Conservation (phyloP, 1,284 basidiomycete species). For the Irpex lacteus region DNA sequence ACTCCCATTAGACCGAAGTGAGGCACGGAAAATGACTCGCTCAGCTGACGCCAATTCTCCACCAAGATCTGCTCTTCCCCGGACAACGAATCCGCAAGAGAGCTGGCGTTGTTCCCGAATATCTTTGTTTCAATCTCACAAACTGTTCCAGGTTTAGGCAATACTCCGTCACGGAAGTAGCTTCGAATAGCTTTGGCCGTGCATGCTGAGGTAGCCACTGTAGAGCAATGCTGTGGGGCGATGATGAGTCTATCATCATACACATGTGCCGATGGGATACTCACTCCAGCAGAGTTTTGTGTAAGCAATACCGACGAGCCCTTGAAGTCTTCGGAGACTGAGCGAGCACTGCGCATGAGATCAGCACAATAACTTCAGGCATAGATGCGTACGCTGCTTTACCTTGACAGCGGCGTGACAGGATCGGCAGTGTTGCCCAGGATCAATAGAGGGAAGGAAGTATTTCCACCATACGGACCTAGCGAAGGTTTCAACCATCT, state of each 20-base stretch:
- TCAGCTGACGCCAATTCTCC: background rate
- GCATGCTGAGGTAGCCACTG: constrained; percentile 8
- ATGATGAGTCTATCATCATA: too few relatives aligned
- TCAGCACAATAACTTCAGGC: background rate
- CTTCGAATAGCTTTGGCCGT: constrained; percentile 10
- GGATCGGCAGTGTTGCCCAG: constrained; percentile 19
- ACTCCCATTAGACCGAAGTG: background rate
- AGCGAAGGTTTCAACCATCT: too few relatives aligned
- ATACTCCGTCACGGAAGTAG: constrained; percentile 9
- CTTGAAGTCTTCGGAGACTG: constrained; percentile 18
- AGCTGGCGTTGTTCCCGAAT: background rate
- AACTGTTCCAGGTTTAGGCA: constrained; percentile 11
- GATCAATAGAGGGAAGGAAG: constrained; percentile 16
- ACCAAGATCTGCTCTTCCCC: background rate
- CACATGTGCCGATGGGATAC: background rate
- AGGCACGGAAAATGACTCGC: background rate
- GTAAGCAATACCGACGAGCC: constrained; percentile 18
- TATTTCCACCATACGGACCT: constrained; percentile 17
- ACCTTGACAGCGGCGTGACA: constrained; percentile 12
- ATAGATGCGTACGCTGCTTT: background rate
- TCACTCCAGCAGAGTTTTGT: constrained; percentile 20
- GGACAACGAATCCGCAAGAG: too few relatives aligned
- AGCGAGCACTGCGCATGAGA: constrained; percentile 14
- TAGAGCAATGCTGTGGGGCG: background rate
- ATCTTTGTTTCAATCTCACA: constrained; percentile 7